Evolutionary conservation across 768 basidiomycete genomes (phyloP), one percentile per base, ranked within the genome.

Genomic region (Suillus decipiens): DNA sequence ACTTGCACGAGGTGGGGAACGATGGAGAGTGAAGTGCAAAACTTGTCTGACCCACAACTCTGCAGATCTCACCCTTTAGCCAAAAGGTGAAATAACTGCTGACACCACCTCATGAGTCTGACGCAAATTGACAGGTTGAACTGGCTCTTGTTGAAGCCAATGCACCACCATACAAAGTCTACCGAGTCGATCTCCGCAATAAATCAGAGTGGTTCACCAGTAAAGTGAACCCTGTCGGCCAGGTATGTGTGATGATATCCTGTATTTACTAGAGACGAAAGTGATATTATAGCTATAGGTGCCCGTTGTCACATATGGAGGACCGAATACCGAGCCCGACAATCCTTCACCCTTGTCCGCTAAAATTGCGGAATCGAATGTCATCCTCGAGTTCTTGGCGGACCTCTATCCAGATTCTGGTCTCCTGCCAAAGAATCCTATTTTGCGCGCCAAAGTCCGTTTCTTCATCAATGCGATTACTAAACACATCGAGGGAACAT

Each of bases 171-270:
- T n/a, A n/a, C n/a, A n/a, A n/a, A n/a, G 75, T 80, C 17, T 86
- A 76, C 63, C 82, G 87, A 67, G 80, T 89, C 58, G 84, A 87
- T 64, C 73, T 89, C 10, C 58, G 63, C 64, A 85, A 85, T 75
- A 89, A 89, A 75, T 86, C 87, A 3, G 83, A 81, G 60, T 88
- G 86, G 87, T 87, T 87, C 68, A 14, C 14, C 7, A 81, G 81
- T 0, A 80, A 84, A 63, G 81, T 89, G 43, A 88, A 88, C 72
- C 84, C 86, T 0, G 86, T 81, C 0, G 82, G 82, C 74, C 88
- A 88, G 79, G 87, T 86, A 63, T n/a, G 71, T 68, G 33, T 31
- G 6, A 41, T 8, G 19, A 19, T 1, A 6, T 15, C 1, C 12
- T 33, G 15, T 45, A 1, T 28, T 0, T 22, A 19, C 36, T 59